Evolutionary conservation across 345 rosid genomes (phyloP).

Genomic region (Kernera saxatilis): DNA sequence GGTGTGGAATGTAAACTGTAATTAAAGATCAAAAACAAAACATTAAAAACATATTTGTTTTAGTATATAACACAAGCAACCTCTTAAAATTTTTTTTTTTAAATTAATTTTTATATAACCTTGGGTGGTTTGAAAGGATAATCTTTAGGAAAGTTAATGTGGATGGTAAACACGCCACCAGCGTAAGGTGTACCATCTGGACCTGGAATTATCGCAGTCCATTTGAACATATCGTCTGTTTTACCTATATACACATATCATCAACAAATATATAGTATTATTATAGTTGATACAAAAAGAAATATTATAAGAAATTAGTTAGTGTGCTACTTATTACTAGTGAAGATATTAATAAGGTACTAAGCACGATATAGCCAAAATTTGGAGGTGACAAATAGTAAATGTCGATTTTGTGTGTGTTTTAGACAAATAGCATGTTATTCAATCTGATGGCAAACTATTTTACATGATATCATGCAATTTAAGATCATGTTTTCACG

Average conservation of each 20-base stretch:
- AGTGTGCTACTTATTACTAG: too few relatives aligned
- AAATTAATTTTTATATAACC: not conserved
- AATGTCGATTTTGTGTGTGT: too few relatives aligned
- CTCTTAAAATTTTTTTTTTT: not conserved
- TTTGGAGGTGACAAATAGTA: too few relatives aligned
- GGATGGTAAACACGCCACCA: not conserved
- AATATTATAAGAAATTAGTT: not conserved
- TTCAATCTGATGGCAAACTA: too few relatives aligned
- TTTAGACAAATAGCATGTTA: too few relatives aligned
- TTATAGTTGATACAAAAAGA: not conserved
- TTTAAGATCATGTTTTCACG: too few relatives aligned
- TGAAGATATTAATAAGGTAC: too few relatives aligned
- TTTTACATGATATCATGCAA: too few relatives aligned
- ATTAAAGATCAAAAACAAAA: not conserved
- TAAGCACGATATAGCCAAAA: too few relatives aligned
- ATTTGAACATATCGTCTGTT: not conserved
- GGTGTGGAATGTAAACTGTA: constrained; percentile 1
- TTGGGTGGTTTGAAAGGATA: constrained; percentile 19
- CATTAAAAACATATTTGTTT: not conserved
- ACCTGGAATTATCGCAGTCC: constrained; percentile 2
- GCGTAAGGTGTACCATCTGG: not conserved
- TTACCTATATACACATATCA: not conserved
- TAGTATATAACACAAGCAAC: not conserved
- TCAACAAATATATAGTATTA: not conserved
- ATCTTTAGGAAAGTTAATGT: not conserved